Evolutionary conservation across 2,329 filamentous ascomycete genomes (phyloP).

Genomic region (Colletotrichum siamense): DNA sequence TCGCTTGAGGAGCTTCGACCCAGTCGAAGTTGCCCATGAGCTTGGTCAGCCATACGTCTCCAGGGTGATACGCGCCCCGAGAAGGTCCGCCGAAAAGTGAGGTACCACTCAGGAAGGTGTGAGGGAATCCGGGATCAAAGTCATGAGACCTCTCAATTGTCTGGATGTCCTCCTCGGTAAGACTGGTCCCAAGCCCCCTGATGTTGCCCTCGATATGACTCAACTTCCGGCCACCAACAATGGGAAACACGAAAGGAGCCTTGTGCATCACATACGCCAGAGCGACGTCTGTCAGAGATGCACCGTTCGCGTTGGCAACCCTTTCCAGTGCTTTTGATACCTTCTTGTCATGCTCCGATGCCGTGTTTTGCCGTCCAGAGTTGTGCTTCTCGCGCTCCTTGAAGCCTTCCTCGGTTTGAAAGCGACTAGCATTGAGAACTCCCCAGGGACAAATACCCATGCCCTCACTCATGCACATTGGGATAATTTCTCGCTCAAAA

Average conservation of each 20-base stretch:
- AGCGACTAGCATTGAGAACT: conserved; percentile 54
- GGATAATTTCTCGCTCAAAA: conserved; percentile 44
- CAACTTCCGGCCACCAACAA: conserved; percentile 64
- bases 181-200: conserved; percentile 55
- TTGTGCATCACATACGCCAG: conserved; percentile 67
- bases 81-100: rapidly evolving
- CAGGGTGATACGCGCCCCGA: not conserved
- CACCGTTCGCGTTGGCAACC: not conserved
- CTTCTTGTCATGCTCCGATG: not conserved
- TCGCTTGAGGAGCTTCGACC: not conserved
- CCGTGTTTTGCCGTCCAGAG: not conserved
- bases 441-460: conserved; percentile 66
- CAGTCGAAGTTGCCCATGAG: not conserved
- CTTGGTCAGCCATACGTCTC: not conserved
- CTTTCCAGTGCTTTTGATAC: not conserved
- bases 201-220: conserved; percentile 67
- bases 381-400: not conserved
- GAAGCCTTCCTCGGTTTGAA: conserved; percentile 43
- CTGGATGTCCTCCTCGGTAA: conserved; percentile 58
- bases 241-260: conserved; percentile 64
- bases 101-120: not conserved
- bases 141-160: conserved; percentile 57
- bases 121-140: conserved; percentile 44
- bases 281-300: conserved; percentile 36
- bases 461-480: conserved; percentile 41